Percentiles rank a stretch among this genome's conserved stretches.
Evolutionary conservation across 352 stramenopile species (phyloP).

Genomic region (Phytophthora boehmeriae): DNA sequence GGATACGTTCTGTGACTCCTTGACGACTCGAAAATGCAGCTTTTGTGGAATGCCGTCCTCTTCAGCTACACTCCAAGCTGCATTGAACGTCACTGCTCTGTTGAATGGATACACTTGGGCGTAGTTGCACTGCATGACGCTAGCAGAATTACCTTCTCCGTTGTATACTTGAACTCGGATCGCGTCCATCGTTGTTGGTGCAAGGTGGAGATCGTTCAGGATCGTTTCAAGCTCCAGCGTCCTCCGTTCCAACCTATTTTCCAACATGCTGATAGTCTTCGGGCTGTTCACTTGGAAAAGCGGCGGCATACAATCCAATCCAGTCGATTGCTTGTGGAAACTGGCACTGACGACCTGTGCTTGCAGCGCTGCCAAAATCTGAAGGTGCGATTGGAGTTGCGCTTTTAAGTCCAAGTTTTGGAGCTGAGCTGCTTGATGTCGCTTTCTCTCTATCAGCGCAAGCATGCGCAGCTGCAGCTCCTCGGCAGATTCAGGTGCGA

Average conservation of each 20-base stretch:
- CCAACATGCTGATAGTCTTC: neutral
- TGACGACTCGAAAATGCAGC: neutral
- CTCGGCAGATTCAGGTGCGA: too few relatives aligned
- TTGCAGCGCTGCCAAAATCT: neutral
- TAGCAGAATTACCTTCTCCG: neutral
- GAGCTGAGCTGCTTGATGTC: neutral
- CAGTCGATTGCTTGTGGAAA: neutral
- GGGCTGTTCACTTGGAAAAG: slow-evolving; percentile 1
- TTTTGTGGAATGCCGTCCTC: neutral
- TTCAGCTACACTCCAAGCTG: neutral
- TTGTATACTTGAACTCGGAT: slow-evolving; percentile 3
- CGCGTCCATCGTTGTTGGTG: neutral
- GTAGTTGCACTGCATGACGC: slow-evolving; percentile 7
- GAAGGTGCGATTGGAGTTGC: neutral
- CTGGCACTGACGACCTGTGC: neutral
- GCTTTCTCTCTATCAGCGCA: neutral
- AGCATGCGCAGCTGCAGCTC: neutral
- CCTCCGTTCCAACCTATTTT: slow-evolving; percentile 1
- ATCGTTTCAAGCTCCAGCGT: neutral
- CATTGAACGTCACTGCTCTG: neutral
- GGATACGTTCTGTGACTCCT: neutral
- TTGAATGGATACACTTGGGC: slow-evolving; percentile 6
- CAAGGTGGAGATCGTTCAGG: neutral
- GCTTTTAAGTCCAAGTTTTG: slow-evolving; percentile 6
- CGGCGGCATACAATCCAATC: neutral